phyloP scores from a whole-genome alignment of 2,329 filamentous ascomycete genomes.

The Fusarium tjaetaba region DNA sequence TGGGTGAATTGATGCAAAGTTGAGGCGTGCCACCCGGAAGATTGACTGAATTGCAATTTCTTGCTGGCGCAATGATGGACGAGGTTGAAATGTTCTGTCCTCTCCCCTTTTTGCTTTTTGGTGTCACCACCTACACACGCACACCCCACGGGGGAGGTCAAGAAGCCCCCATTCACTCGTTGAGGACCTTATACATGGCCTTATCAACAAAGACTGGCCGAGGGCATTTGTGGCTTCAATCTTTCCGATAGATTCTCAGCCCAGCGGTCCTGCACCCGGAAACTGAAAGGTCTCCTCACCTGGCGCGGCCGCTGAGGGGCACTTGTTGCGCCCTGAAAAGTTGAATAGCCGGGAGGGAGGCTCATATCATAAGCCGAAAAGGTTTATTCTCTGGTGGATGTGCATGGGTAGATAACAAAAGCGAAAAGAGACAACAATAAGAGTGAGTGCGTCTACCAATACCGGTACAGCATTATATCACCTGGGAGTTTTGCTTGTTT shows the following conservation, averaged over 20 bases:
- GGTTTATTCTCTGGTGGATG: not conserved
- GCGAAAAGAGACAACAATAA: conserved; percentile 21
- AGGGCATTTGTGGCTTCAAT: conserved; percentile 23
- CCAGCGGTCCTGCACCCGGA: conserved; percentile 7
- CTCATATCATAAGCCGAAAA: conserved; percentile 4
- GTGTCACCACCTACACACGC: conserved; percentile 17
- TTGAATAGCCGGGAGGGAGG: conserved; percentile 1
- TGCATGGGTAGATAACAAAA: conserved; percentile 4
- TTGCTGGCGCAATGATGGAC: not conserved
- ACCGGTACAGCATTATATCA: conserved; percentile 13
- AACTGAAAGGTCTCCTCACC: conserved; percentile 7
- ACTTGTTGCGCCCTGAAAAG: conserved; percentile 8
- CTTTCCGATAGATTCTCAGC: conserved; percentile 26
- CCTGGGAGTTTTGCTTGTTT: conserved; percentile 22
- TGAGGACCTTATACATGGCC: conserved; percentile 11
- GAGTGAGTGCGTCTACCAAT: conserved; percentile 10
- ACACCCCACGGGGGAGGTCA: conserved; percentile 24
- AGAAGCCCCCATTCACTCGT: not conserved
- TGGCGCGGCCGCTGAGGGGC: conserved; percentile 9
- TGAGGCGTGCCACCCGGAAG: conserved; percentile 24
- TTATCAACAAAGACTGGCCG: conserved; percentile 4
- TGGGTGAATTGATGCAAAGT: not conserved
- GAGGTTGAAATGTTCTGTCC: conserved; percentile 1
- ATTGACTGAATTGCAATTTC: not conserved
- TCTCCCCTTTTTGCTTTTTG: conserved; percentile 17